Conservation (phyloP, 2,329 filamentous ascomycete species). For the Lecanicillium sp. region DNA sequence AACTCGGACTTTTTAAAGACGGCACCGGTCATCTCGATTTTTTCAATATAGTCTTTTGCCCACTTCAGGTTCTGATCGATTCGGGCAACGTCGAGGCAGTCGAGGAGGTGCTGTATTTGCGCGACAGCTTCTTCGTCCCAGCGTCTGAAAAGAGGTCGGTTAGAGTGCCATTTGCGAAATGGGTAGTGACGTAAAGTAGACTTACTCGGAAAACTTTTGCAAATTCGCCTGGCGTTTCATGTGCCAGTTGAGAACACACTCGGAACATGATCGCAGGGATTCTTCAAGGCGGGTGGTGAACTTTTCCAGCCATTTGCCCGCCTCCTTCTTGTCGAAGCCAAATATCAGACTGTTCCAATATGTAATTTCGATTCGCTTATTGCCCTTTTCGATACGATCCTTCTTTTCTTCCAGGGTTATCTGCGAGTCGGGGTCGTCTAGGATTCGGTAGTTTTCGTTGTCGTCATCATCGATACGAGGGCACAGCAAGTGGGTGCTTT, state of each 20-base stretch:
- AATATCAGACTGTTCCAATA: constrained; percentile 63
- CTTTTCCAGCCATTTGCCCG: constrained; percentile 50
- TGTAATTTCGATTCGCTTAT: constrained; percentile 50
- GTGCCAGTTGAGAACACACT: constrained; percentile 69
- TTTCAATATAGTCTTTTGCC: constrained; percentile 47
- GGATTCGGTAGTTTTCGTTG: constrained; percentile 45
- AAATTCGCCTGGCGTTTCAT: constrained; percentile 57
- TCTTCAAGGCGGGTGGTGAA: constrained; percentile 51
- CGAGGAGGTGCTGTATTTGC: constrained; percentile 48
- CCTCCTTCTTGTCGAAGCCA: constrained; percentile 55
- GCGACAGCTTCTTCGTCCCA: constrained; percentile 43
- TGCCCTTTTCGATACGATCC: constrained; percentile 45
- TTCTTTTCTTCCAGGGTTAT: constrained; percentile 44
- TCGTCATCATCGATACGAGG: constrained; percentile 58
- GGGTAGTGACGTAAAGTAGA: constrained; percentile 14
- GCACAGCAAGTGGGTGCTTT: constrained; percentile 59
- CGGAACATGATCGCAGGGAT: constrained; percentile 56
- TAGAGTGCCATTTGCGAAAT: constrained; percentile 13
- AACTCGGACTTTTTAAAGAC: constrained; percentile 39
- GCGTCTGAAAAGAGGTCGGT: constrained; percentile 17
- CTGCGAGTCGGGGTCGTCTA: constrained; percentile 41
- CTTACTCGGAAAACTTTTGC: constrained; percentile 53
- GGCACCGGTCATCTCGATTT: constrained; percentile 38
- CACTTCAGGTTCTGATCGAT: constrained; percentile 52
- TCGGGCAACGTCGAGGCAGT: constrained; percentile 52